Evolutionary conservation across 306 rosid species (phyloP).

Genomic region (Gastrolobium bilobum): DNA sequence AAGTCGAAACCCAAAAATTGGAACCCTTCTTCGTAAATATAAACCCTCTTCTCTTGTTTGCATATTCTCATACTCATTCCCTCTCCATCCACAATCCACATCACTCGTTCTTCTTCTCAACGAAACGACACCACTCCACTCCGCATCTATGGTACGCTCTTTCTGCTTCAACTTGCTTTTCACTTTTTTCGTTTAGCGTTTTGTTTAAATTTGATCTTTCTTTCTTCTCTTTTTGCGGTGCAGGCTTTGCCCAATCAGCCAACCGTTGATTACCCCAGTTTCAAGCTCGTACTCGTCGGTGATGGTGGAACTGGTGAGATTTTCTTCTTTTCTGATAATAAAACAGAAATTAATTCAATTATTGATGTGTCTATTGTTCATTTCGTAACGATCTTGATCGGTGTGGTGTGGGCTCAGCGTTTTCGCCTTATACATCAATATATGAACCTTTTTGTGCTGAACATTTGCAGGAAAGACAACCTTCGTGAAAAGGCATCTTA

Average conservation of each 20-base stretch:
- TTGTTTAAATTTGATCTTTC: neutral
- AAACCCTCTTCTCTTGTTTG: too few relatives aligned
- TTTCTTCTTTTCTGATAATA: too few relatives aligned
- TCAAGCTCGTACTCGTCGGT: constrained; percentile 88
- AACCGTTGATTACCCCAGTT: constrained; percentile 84
- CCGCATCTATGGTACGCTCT: too few relatives aligned
- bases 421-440: neutral
- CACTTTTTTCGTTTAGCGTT: neutral
- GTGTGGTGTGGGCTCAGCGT: too few relatives aligned
- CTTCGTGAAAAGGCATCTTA: constrained; percentile 79
- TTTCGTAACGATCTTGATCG: neutral
- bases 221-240: neutral
- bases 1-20: too few relatives aligned
- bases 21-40: too few relatives aligned
- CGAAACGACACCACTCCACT: too few relatives aligned
- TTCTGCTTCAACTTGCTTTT: neutral
- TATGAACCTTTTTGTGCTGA: neutral
- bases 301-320: constrained; percentile 82
- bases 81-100: too few relatives aligned
- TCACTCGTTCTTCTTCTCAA: too few relatives aligned
- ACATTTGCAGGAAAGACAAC: constrained; percentile 73
- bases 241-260: constrained; percentile 88
- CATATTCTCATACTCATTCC: too few relatives aligned
- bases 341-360: too few relatives aligned
- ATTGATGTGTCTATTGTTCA: neutral